A percentile compares a stretch with the other conserved stretches of the same genome.
phyloP scores from a whole-genome alignment of 495 filamentous ascomycete genomes.

The Annulohypoxylon nitens region DNA sequence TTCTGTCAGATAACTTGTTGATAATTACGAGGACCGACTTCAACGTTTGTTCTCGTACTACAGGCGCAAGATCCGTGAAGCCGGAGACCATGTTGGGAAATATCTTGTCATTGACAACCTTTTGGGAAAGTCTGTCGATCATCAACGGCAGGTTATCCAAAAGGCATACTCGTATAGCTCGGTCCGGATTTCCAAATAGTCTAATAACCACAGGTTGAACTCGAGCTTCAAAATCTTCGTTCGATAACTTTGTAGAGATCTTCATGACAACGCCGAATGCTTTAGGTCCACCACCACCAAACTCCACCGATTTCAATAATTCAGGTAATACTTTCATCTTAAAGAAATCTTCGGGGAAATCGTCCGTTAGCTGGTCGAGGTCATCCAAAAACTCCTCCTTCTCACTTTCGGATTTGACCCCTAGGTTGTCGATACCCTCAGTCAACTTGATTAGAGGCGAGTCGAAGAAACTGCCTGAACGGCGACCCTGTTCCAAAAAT shows the following conservation, averaged over 20 bases:
- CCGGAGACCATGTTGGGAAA: slow-evolving; percentile 96
- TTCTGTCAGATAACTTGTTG: slow-evolving; percentile 88
- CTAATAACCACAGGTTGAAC: slow-evolving; percentile 89
- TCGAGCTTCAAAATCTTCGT: slow-evolving; percentile 88
- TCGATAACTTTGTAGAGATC: slow-evolving; percentile 85
- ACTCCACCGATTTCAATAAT: slow-evolving; percentile 96
- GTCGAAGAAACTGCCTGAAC: slow-evolving; percentile 88
- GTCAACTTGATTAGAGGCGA: slow-evolving; percentile 90
- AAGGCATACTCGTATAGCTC: slow-evolving; percentile 91
- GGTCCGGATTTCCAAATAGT: slow-evolving; percentile 90
- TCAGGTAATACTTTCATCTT: slow-evolving; percentile 97
- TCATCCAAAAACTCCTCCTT: slow-evolving; percentile 88
- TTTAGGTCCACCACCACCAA: slow-evolving; percentile 94
- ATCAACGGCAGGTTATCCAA: slow-evolving; percentile 90
- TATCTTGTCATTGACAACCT: slow-evolving; percentile 94
- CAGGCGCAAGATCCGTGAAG: slow-evolving; percentile 89
- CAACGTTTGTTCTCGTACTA: slow-evolving; percentile 94
- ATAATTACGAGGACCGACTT: slow-evolving; percentile 91
- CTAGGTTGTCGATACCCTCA: slow-evolving; percentile 91
- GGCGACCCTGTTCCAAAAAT: slow-evolving; percentile 90
- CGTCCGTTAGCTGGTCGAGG: slow-evolving; percentile 86
- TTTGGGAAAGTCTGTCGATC: slow-evolving; percentile 91
- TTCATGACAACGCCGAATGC: slow-evolving; percentile 90
- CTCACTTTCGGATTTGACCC: slow-evolving; percentile 86
- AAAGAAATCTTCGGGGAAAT: slow-evolving; percentile 97